phyloP scores from a whole-genome alignment of 1,284 basidiomycete genomes.

The Exsudoporus floridanus region DNA sequence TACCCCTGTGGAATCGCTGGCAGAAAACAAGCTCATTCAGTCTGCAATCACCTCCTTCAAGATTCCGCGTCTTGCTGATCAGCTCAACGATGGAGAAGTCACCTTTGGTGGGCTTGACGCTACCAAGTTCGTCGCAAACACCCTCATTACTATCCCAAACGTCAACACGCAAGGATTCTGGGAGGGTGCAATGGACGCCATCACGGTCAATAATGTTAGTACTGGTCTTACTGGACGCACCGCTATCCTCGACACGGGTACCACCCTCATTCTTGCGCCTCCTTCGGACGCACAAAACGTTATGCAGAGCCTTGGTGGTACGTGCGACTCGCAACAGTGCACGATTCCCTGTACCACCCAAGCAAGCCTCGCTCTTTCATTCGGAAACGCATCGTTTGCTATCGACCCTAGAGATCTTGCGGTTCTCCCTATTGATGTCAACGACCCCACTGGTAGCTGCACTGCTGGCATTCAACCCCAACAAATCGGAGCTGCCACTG shows the following conservation, averaged over 20 bases:
- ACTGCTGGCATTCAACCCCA: slow-evolving; percentile 73
- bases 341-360: slow-evolving; percentile 76
- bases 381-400: slow-evolving; percentile 61
- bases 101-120: slow-evolving; percentile 81
- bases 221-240: slow-evolving; percentile 57
- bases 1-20: slow-evolving; percentile 78
- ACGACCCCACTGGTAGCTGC: slow-evolving; percentile 68
- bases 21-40: slow-evolving; percentile 55
- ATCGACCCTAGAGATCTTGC: slow-evolving; percentile 73
- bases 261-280: slow-evolving; percentile 67
- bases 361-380: slow-evolving; percentile 63
- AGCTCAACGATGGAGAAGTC: slow-evolving; percentile 75
- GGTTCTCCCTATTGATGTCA: slow-evolving; percentile 61
- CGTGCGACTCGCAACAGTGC: slow-evolving; percentile 65
- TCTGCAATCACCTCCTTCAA: slow-evolving; percentile 80
- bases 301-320: slow-evolving; percentile 62
- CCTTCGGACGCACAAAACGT: slow-evolving; percentile 56
- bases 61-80: slow-evolving; percentile 72
- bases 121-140: slow-evolving; percentile 58
- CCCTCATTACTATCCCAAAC: slow-evolving; percentile 59
- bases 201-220: slow-evolving; percentile 57
- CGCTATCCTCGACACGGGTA: slow-evolving; percentile 80
- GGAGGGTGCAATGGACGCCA: slow-evolving; percentile 63
- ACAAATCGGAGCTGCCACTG: slow-evolving; percentile 55
- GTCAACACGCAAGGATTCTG: slow-evolving; percentile 72